Percentiles rank a stretch among this genome's conserved stretches.
Conservation (phyloP, 1,284 basidiomycete genomes). For the Somion occarium region DNA sequence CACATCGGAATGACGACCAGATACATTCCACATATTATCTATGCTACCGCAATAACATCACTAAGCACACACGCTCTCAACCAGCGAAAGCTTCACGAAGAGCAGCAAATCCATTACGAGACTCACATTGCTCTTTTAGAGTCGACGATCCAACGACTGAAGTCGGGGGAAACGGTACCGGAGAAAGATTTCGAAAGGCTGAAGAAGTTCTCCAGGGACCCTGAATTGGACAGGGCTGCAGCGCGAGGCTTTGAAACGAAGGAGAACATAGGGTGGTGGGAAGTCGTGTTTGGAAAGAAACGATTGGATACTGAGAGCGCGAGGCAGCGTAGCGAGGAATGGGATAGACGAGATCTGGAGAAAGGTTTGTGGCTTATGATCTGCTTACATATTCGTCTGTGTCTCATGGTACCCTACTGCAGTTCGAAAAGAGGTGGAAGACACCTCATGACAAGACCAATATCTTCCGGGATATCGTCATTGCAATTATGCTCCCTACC, state of each 20-base stretch:
- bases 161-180: slow-evolving; percentile 35
- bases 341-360: slow-evolving; percentile 28
- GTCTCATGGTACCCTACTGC: neutral
- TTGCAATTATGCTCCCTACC: neutral
- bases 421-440: slow-evolving; percentile 12
- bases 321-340: slow-evolving; percentile 23
- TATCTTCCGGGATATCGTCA: neutral
- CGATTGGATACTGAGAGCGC: slow-evolving; percentile 10
- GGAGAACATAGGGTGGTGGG: slow-evolving; percentile 27
- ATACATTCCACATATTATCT: slow-evolving; percentile 49
- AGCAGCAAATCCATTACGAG: slow-evolving; percentile 42
- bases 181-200: slow-evolving; percentile 45
- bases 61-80: slow-evolving; percentile 57
- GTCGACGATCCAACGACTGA: slow-evolving; percentile 44
- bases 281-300: slow-evolving; percentile 27
- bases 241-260: slow-evolving; percentile 13
- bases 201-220: slow-evolving; percentile 34
- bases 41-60: slow-evolving; percentile 56
- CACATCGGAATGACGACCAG: slow-evolving; percentile 15
- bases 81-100: slow-evolving; percentile 41
- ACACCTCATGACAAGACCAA: neutral
- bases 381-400: neutral
- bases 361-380: slow-evolving; percentile 18
- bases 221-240: slow-evolving; percentile 11
- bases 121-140: slow-evolving; percentile 59